Base-by-base conservation (phyloP, 352 stramenopile species). In the Globisporangium recalcitrans region DNA sequence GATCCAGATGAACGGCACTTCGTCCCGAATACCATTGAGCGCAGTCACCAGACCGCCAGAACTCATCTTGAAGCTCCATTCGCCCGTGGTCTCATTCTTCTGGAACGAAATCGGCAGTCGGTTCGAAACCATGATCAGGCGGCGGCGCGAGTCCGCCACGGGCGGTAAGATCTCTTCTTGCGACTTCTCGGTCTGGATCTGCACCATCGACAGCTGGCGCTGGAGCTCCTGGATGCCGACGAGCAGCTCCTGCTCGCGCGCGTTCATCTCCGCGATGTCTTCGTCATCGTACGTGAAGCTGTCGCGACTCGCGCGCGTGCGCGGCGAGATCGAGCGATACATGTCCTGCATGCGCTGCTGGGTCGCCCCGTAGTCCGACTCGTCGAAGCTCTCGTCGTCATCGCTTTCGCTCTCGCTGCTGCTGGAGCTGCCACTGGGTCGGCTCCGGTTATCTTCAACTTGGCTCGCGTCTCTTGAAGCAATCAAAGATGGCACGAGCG, bases 211-310 rank as follows among this genome's bases (percentile, higher is more conserved):
- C 11, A 97, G 75, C 57, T 97, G 87, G 3, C 87, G 72, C 61
- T 97, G 90, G 21, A 97, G 74, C 64, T 97, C 90, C 46, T 97
- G 90, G 67, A 97, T 97, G 63, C 90, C 95, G 26, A 91, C 82
- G 34, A 97, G 69, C 64, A 97, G 79, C 63, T 95, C 86, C 60
- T 97, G 88, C 58, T 96, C 88, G 29, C 72, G 69, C 27, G 82
- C 84, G 36, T 90, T 93, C 77, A 91, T 91, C 34, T 90, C 80
- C 57, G 77, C 70, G 11, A 76, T 53, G 36, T 91, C 81, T 19
- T 88, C 83, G 22, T 93, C 79, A 19, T 87, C 80, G 31, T 73
- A 73, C 22, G 62, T 65, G 44, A 86, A 78, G 38, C 54, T 55
- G 22, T 59, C 54, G 52, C 52, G 26, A 8, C 53, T 62, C 42